Percentiles rank a stretch among this genome's conserved stretches.
These are phyloP conservation scores for Talaromyces trachyspermus DNA, from an alignment of 495 filamentous ascomycete species.

Conservation along the genomic window DNA sequence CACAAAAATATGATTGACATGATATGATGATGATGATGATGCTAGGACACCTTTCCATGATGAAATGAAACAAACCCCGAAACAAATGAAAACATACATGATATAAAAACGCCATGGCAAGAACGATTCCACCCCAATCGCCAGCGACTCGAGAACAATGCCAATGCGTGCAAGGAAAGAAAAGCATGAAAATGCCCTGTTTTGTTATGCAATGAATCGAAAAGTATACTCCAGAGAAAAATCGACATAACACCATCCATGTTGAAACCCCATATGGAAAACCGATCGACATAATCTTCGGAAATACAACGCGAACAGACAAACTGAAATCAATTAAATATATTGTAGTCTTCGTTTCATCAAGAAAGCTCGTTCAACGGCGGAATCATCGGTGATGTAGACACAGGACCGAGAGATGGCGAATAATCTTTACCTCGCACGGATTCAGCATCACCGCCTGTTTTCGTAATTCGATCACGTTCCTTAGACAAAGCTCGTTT, in stretches of 20 bases:
- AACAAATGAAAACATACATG: slow-evolving; percentile 3
- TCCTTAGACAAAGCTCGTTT: slow-evolving; percentile 44
- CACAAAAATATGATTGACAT: too few relatives aligned
- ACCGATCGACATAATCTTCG: neutral
- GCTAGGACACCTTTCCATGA: too few relatives aligned
- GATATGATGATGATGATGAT: slow-evolving; percentile 1
- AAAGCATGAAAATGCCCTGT: neutral
- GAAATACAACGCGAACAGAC: slow-evolving; percentile 1
- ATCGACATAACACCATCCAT: neutral
- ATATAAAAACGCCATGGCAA: neutral
- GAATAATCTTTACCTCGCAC: slow-evolving; percentile 6
- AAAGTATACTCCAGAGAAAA: too few relatives aligned
- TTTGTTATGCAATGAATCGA: neutral
- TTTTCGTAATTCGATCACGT: slow-evolving; percentile 12
- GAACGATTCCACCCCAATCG: slow-evolving; percentile 1
- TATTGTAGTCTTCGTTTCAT: neutral
- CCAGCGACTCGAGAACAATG: slow-evolving; percentile 4
- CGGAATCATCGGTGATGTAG: slow-evolving; percentile 6
- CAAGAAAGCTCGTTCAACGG: slow-evolving; percentile 1
- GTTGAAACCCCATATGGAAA: too few relatives aligned
- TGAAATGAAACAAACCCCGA: too few relatives aligned
- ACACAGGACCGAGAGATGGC: neutral
- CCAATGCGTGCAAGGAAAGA: neutral
- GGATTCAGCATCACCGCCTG: neutral
- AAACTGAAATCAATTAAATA: too few relatives aligned